A percentile compares a stretch with the other conserved stretches of the same genome.
These are phyloP conservation scores for Talaromyces trachyspermus DNA, from an alignment of 495 filamentous ascomycete genomes.

Conservation along the genomic window DNA sequence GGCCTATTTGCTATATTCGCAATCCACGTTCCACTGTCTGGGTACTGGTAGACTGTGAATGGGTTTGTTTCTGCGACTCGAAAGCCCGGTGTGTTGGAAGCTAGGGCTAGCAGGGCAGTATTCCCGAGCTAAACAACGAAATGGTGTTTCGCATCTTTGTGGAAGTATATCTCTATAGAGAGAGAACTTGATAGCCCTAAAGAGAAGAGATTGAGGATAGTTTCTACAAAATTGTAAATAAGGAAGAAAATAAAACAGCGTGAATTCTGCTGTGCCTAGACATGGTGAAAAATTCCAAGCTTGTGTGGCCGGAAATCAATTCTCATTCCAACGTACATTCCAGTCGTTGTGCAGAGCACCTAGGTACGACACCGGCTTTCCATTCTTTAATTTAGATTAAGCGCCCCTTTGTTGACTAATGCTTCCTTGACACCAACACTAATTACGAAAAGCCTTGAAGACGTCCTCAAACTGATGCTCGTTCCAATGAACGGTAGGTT, in stretches of 20 bases:
- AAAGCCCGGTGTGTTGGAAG: constrained; percentile 4
- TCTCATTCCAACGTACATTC: constrained; percentile 1
- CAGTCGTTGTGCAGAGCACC: background rate
- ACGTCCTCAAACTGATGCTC: constrained; percentile 60
- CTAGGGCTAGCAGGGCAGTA: constrained; percentile 1
- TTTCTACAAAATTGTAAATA: too few species aligned
- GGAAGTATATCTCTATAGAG: too few species aligned
- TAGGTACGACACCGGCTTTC: background rate
- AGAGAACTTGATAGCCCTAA: too few species aligned
- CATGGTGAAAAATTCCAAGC: too few species aligned
- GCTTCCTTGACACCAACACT: too few species aligned
- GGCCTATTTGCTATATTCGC: constrained; percentile 30
- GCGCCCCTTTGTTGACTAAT: too few species aligned
- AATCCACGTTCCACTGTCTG: constrained; percentile 32
- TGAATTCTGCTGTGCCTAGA: background rate
- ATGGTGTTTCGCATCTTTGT: background rate
- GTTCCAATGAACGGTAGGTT: constrained; percentile 62
- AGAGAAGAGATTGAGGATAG: too few species aligned
- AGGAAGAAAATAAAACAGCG: too few species aligned
- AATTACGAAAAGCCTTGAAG: constrained; percentile 19
- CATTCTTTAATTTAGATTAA: background rate
- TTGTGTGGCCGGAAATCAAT: too few species aligned
- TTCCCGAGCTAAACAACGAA: background rate
- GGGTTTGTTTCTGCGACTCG: background rate
- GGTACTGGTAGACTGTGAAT: constrained; percentile 24